phyloP scores from a whole-genome alignment of 1,284 basidiomycete species.

The Heterobasidion irregulare region DNA sequence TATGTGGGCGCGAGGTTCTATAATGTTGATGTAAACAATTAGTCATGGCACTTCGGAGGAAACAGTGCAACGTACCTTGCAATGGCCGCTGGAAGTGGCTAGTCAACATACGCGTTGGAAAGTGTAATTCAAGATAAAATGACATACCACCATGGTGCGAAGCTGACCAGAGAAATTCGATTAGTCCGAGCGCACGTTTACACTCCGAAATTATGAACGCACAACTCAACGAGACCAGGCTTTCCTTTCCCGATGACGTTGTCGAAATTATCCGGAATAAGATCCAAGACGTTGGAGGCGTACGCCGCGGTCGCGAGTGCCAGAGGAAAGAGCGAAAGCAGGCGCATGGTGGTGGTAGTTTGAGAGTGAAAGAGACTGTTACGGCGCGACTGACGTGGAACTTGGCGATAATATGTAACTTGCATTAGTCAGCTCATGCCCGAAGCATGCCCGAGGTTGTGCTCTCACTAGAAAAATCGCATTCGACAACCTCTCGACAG shows the following conservation, averaged over 20 bases:
- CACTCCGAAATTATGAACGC: conserved; percentile 24
- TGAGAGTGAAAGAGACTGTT: too few species aligned
- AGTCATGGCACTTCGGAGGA: not conserved
- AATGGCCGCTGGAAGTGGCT: conserved; percentile 53
- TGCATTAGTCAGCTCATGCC: too few species aligned
- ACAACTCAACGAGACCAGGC: conserved; percentile 87
- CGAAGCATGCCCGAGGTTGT: too few species aligned
- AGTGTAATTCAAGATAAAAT: not conserved
- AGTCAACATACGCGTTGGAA: too few species aligned
- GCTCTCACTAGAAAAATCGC: too few species aligned
- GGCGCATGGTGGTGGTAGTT: not conserved
- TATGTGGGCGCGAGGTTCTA: conserved; percentile 83
- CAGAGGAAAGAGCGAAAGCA: conserved; percentile 39
- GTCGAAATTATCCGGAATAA: conserved; percentile 74
- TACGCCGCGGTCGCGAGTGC: conserved; percentile 39
- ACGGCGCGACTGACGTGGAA: not conserved
- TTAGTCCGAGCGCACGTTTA: not conserved
- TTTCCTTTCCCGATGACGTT: conserved; percentile 66
- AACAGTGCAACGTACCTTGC: conserved; percentile 46
- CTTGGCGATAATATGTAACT: not conserved
- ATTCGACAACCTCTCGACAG: too few species aligned
- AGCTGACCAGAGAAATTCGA: conserved; percentile 31
- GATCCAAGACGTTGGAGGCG: conserved; percentile 80
- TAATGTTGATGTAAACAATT: conserved; percentile 5
- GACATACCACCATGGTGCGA: conserved; percentile 78